Evolutionary conservation across 257 asterid species (phyloP), one percentile per base, ranked within the genome.

Genomic region (Cordia subcordata): DNA sequence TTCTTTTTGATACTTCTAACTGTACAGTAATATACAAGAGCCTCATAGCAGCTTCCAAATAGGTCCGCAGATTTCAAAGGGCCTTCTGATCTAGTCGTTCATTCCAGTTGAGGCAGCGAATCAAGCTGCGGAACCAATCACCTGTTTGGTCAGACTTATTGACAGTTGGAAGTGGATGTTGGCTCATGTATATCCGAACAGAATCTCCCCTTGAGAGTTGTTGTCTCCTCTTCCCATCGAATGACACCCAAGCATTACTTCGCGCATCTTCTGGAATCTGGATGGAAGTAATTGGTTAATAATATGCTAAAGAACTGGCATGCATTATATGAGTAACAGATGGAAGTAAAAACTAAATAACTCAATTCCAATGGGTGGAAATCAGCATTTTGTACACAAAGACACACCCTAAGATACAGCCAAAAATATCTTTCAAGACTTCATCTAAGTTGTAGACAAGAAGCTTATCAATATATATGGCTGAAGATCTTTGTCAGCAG

Each of bases 41-140:
- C 13, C 11, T 0, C 35, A 27, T 17, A 21, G 14, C 53, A 18
- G 45, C 27, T 51, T 47, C 20, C 16, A 45, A 10, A 57, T 18
- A 20, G 57, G 47, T 55, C 18, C 51, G 14, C 44, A 17, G 14
- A 47, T 45, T 52, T 88, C 82, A 86, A 57, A 89, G 85, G 60
- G 97, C 99, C 81, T 80, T 89, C 73, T 93, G 99, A 72, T 86
- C 99, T 33, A 89, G 77, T 72, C 99, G 77, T 67, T 93, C 97
- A 39, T 93, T 93, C 99, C 99, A 93, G 77, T 93, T 93, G 77
- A 93, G 75, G 91, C 99, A 93, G 60, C 96, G 99, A 58, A 89
- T 71, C 78, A 93, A 83, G 79, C 97, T 93, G 71, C 83, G 85
- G 52, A 89, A 93, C 99, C 99, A 93, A 68, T 93, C 99, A 32